phyloP scores from a whole-genome alignment of 192 early-diverging fungal species.

The Chytriomyces hyalinus region DNA sequence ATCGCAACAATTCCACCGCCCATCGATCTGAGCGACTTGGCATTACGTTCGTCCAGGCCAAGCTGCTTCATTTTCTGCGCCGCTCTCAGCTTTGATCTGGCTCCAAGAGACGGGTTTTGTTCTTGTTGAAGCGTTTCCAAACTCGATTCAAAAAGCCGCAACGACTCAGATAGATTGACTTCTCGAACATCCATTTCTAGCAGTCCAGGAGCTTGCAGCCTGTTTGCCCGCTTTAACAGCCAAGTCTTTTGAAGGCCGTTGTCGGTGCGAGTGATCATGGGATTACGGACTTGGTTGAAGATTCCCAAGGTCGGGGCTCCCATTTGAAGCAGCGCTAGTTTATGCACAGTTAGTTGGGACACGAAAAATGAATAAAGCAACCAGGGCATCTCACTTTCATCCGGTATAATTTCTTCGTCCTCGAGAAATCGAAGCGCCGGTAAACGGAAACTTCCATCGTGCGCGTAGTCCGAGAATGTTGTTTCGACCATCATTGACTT shows the following conservation, averaged over 20 bases:
- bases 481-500: slow-evolving; percentile 29
- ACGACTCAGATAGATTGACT: too few species aligned
- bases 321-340: slow-evolving; percentile 14
- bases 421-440: slow-evolving; percentile 4
- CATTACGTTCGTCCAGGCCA: too few species aligned
- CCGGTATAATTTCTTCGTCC: neutral
- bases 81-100: too few species aligned
- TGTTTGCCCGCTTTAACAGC: slow-evolving; percentile 28
- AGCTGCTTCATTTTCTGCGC: too few species aligned
- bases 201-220: slow-evolving; percentile 38
- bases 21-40: slow-evolving; percentile 13
- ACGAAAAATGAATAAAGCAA: neutral
- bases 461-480: slow-evolving; percentile 28
- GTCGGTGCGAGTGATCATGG: slow-evolving; percentile 26
- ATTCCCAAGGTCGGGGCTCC: slow-evolving; percentile 23
- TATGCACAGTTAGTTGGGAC: neutral
- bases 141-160: too few species aligned
- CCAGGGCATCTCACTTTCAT: slow-evolving; percentile 1
- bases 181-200: slow-evolving; percentile 27
- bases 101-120: too few species aligned
- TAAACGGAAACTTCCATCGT: neutral
- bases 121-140: too few species aligned
- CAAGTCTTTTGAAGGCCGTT: slow-evolving; percentile 38
- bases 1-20: slow-evolving; percentile 46
- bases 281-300: slow-evolving; percentile 33